phyloP scores from a whole-genome alignment of 805 yeast species.

The Wickerhamiella nectarea region DNA sequence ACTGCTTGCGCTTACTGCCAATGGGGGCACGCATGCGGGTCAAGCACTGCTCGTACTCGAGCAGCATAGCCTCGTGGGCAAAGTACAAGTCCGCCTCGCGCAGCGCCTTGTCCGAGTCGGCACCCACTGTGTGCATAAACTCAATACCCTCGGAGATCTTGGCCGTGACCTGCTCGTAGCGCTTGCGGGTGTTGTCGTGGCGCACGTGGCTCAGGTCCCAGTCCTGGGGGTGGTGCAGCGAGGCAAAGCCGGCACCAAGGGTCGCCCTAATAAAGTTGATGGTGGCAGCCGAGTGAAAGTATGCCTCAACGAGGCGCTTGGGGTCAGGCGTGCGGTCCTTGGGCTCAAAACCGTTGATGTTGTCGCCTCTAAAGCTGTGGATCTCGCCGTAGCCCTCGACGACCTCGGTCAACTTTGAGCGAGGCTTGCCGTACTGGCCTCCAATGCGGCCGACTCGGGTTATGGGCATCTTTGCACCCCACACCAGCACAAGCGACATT shows the following conservation, averaged over 20 bases:
- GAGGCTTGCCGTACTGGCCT: slow-evolving; percentile 34
- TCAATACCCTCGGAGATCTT: slow-evolving; percentile 27
- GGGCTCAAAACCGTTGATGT: slow-evolving; percentile 31
- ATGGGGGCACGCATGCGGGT: slow-evolving; percentile 24
- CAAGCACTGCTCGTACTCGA: slow-evolving; percentile 31
- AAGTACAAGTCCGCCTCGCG: slow-evolving; percentile 29
- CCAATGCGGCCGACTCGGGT: slow-evolving; percentile 33
- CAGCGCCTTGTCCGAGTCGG: slow-evolving; percentile 21
- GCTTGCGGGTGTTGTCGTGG: slow-evolving; percentile 25
- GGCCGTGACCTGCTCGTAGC: slow-evolving; percentile 29
- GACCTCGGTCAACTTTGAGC: slow-evolving; percentile 32
- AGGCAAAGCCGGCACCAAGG: slow-evolving; percentile 30
- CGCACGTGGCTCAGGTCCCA: slow-evolving; percentile 32
- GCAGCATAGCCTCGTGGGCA: slow-evolving; percentile 31
- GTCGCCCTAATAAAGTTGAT: slow-evolving; percentile 29
- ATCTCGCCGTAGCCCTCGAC: slow-evolving; percentile 28
- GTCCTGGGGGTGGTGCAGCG: slow-evolving; percentile 28
- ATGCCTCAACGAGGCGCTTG: slow-evolving; percentile 29
- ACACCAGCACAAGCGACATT: slow-evolving; percentile 32
- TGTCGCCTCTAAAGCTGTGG: slow-evolving; percentile 33
- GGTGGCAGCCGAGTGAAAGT: slow-evolving; percentile 35
- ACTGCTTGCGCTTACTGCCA: no score
- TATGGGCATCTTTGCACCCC: slow-evolving; percentile 31
- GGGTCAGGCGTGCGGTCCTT: slow-evolving; percentile 31
- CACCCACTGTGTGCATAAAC: slow-evolving; percentile 31